A percentile compares a stretch with the other conserved stretches of the same genome.
These are phyloP conservation scores for Avena atlantica DNA, from an alignment of 176 grass and related monocot species.

Conservation along the genomic window DNA sequence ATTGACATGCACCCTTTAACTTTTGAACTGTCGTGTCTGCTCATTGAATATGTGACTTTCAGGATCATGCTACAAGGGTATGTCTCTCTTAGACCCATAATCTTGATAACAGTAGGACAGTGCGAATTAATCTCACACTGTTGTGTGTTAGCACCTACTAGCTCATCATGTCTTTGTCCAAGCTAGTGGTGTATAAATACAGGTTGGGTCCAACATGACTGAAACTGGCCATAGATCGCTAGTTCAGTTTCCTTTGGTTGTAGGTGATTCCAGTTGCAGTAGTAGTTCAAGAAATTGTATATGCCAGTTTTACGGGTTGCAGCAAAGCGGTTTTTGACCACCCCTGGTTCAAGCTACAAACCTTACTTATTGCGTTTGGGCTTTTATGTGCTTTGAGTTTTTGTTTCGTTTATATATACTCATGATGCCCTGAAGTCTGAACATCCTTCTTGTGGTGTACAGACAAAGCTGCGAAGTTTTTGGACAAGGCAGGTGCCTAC, in stretches of 20 bases:
- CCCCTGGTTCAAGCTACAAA: not conserved
- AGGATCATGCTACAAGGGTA: not conserved
- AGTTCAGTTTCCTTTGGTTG: not conserved
- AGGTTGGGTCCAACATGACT: not conserved
- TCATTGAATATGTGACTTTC: constrained; percentile 24
- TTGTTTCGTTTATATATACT: constrained; percentile 18
- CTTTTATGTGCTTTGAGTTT: not conserved
- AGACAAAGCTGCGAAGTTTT: constrained; percentile 80
- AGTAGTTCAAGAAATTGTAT: not conserved
- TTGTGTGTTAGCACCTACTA: not conserved
- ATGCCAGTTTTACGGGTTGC: not conserved
- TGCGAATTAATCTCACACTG: constrained; percentile 6
- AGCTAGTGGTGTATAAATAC: not conserved
- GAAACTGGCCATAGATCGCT: not conserved
- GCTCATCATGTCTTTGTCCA: not conserved
- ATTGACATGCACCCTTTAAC: not conserved
- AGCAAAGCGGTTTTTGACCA: not conserved
- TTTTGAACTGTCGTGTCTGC: constrained; percentile 8
- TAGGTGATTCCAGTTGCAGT: not conserved
- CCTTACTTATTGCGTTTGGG: not conserved
- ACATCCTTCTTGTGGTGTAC: constrained; percentile 36
- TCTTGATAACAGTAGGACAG: not conserved
- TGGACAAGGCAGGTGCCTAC: constrained; percentile 69
- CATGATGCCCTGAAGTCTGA: not conserved
- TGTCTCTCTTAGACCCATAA: not conserved